These are phyloP conservation scores for Penicillium cosmopolitanum DNA, from an alignment of 495 filamentous ascomycete genomes.

Conservation along the genomic window DNA sequence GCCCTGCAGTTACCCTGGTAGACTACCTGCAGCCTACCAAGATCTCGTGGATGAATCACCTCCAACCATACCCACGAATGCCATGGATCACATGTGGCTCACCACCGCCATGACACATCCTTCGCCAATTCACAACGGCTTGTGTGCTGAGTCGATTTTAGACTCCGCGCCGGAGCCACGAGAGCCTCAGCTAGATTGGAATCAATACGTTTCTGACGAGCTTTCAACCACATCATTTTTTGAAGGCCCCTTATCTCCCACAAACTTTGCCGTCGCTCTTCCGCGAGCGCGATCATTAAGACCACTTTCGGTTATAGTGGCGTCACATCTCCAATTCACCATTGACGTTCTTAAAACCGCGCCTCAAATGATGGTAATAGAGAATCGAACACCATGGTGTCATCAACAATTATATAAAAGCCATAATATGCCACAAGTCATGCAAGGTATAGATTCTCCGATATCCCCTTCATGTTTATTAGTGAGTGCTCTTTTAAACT, in stretches of 20 bases:
- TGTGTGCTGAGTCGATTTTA: not conserved
- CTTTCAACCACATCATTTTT: not conserved
- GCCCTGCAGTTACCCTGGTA: conserved; percentile 47
- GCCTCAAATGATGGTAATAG: conserved; percentile 49
- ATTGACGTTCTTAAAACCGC: conserved; percentile 44
- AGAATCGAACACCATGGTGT: conserved; percentile 53
- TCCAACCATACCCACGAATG: not conserved
- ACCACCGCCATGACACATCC: not conserved
- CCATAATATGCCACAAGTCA: conserved; percentile 47
- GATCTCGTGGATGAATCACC: conserved; percentile 1
- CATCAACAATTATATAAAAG: conserved; percentile 50
- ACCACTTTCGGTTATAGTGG: conserved; percentile 28
- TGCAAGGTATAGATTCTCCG: conserved; percentile 43
- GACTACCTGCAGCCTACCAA: conserved; percentile 13
- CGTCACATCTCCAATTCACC: conserved; percentile 45
- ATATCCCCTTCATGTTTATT: not conserved
- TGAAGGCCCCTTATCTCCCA: not conserved
- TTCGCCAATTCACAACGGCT: not conserved
- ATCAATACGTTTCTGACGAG: not conserved
- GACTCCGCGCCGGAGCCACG: not conserved
- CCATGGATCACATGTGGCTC: not conserved
- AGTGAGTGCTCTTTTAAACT: too few relatives aligned
- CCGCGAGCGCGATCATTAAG: conserved; percentile 10
- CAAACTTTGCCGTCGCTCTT: conserved; percentile 8
- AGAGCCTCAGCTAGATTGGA: not conserved